phyloP scores from a whole-genome alignment of 192 early-diverging fungal genomes.

The Linnemannia exigua region DNA sequence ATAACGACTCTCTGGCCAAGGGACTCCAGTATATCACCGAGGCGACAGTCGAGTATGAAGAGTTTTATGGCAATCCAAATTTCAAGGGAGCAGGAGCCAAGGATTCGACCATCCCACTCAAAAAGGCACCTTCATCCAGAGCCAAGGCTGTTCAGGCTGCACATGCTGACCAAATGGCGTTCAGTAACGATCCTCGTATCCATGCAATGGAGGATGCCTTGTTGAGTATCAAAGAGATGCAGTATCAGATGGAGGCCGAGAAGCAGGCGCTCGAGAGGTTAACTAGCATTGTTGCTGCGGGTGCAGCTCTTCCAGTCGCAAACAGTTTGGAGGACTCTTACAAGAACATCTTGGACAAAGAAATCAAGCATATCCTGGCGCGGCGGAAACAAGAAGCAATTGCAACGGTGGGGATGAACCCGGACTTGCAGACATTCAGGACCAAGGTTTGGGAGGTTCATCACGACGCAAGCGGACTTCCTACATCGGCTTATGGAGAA shows the following conservation, averaged over 20 bases:
- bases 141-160: slow-evolving; percentile 32
- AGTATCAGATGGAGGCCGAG: slow-evolving; percentile 31
- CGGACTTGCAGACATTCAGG: slow-evolving; percentile 29
- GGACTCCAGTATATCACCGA: slow-evolving; percentile 38
- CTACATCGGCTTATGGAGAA: background rate
- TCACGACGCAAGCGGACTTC: slow-evolving; percentile 27
- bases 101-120: slow-evolving; percentile 2
- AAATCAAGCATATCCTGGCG: slow-evolving; percentile 31
- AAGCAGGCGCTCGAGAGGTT: slow-evolving; percentile 31
- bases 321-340: slow-evolving; percentile 15
- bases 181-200: slow-evolving; percentile 37
- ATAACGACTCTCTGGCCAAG: slow-evolving; percentile 31
- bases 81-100: slow-evolving; percentile 25
- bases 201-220: slow-evolving; percentile 47
- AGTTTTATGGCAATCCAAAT: slow-evolving; percentile 23
- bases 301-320: slow-evolving; percentile 9
- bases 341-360: slow-evolving; percentile 17
- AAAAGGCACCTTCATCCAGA: slow-evolving; percentile 7
- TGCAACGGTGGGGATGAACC: slow-evolving; percentile 26
- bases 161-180: slow-evolving; percentile 29
- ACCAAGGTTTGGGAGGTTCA: slow-evolving; percentile 51
- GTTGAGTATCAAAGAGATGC: slow-evolving; percentile 12
- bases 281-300: background rate
- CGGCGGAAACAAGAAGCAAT: slow-evolving; percentile 27
- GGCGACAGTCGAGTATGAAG: slow-evolving; percentile 42